Percentiles rank a stretch among this genome's conserved stretches.
Evolutionary conservation across 2,329 filamentous ascomycete species (phyloP).

Genomic region (Anisogramma anomala): DNA sequence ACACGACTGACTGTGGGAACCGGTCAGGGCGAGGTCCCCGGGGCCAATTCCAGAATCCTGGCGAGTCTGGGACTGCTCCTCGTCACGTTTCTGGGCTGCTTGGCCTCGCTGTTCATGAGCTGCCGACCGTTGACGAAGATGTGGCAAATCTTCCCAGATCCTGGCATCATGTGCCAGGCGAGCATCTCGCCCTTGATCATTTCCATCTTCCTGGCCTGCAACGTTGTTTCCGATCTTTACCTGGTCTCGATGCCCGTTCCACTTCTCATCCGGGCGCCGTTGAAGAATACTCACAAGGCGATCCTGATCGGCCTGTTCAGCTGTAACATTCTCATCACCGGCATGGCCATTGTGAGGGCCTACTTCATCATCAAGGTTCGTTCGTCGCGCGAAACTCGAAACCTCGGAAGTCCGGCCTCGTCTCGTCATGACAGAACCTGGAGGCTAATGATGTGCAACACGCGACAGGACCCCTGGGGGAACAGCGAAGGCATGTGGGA

Average conservation of each 20-base stretch:
- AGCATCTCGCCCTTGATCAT: conserved; percentile 6
- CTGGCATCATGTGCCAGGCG: conserved; percentile 31
- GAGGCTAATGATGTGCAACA: too few species aligned
- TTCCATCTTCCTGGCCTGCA: conserved; percentile 7
- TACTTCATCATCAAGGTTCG: conserved; percentile 4
- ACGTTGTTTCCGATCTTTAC: conserved; percentile 12
- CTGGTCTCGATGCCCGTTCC: conserved; percentile 11
- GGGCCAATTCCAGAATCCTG: conserved; percentile 28
- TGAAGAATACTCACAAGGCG: conserved; percentile 4
- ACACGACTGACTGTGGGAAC: not conserved
- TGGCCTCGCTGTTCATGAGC: conserved; percentile 38
- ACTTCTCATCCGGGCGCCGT: conserved; percentile 2
- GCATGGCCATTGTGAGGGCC: conserved; percentile 6
- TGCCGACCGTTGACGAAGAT: conserved; percentile 42
- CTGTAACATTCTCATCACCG: conserved; percentile 11
- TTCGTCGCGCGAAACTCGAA: not conserved
- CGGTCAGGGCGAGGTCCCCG: conserved; percentile 24
- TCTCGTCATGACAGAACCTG: too few species aligned
- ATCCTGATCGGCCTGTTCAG: conserved; percentile 11
- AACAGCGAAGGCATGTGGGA: conserved; percentile 11
- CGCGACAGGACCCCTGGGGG: not conserved
- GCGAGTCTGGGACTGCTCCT: conserved; percentile 39
- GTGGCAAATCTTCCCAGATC: conserved; percentile 49
- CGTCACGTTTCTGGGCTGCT: conserved; percentile 35
- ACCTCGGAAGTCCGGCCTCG: too few species aligned